These are phyloP conservation scores for Euphorbia schlechtendalii DNA, from an alignment of 441 rosid species.

Conservation along the genomic window DNA sequence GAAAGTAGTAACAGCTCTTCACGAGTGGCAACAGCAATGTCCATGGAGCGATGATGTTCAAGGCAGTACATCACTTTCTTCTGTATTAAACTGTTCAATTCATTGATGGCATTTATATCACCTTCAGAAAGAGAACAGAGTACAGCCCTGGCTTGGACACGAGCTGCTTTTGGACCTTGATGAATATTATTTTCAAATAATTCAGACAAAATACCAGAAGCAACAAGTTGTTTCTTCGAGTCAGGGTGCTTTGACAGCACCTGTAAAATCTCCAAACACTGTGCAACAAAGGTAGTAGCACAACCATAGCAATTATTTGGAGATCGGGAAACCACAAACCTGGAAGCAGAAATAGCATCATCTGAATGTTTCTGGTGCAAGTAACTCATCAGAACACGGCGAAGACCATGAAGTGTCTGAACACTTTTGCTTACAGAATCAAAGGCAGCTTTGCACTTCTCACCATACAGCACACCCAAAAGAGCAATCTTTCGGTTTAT, in stretches of 20 bases:
- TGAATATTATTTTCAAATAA: conserved; percentile 98
- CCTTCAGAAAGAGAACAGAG: conserved; percentile 98
- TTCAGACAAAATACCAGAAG: conserved; percentile 89
- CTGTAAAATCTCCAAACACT: conserved; percentile 93
- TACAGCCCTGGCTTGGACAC: conserved; percentile 93
- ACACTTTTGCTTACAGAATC: conserved; percentile 99
- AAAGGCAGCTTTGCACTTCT: conserved; percentile 99
- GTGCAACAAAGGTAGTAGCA: conserved; percentile 95
- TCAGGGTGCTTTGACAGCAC: conserved; percentile 78
- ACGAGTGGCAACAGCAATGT: conserved; percentile 89
- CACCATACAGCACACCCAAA: conserved; percentile 99
- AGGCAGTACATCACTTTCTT: conserved; percentile 99
- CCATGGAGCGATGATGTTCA: conserved; percentile 99
- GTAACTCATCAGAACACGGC: conserved; percentile 94
- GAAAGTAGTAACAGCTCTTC: conserved; percentile 97
- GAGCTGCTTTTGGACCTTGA: conserved; percentile 96
- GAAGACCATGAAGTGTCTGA: conserved; percentile 99
- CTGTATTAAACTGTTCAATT: conserved; percentile 89
- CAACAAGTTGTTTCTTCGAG: conserved; percentile 91
- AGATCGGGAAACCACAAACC: conserved; percentile 89
- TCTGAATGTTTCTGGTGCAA: conserved; percentile 95
- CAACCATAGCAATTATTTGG: conserved; percentile 99
- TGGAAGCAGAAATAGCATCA: conserved; percentile 52
- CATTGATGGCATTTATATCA: conserved; percentile 80
- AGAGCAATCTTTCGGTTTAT: conserved; percentile 99